Evolutionary conservation across 2,329 filamentous ascomycete genomes (phyloP).

Genomic region (Aspergillus vadensis): DNA sequence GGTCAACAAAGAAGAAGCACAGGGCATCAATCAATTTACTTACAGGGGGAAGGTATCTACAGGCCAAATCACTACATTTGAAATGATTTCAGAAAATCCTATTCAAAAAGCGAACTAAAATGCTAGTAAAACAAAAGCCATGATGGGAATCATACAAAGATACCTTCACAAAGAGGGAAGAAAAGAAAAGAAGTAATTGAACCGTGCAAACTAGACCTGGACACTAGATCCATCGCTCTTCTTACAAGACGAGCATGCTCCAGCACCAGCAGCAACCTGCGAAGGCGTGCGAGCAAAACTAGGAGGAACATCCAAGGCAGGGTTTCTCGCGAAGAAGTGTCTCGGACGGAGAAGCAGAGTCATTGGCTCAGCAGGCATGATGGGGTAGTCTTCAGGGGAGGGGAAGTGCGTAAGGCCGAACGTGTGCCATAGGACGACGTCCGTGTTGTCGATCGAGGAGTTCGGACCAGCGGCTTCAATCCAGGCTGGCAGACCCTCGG

Average conservation of each 20-base stretch:
- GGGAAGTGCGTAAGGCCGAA: constrained; percentile 92
- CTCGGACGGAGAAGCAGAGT: constrained; percentile 74
- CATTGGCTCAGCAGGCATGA: constrained; percentile 89
- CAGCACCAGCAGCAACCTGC: constrained; percentile 57
- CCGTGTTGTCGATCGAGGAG: constrained; percentile 73
- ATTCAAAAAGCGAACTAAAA: not conserved
- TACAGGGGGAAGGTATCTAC: too few relatives aligned
- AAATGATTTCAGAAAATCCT: too few relatives aligned
- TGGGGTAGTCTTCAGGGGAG: constrained; percentile 83
- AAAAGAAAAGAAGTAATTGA: not conserved
- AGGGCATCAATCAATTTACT: too few relatives aligned
- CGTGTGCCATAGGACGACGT: constrained; percentile 91
- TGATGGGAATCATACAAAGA: not conserved
- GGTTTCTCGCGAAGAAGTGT: constrained; percentile 81
- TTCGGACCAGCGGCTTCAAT: constrained; percentile 65
- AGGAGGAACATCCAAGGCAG: constrained; percentile 77
- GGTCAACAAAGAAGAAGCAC: too few relatives aligned
- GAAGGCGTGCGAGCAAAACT: constrained; percentile 73
- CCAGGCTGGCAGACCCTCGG: constrained; percentile 73
- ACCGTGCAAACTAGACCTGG: constrained; percentile 27
- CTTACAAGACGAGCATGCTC: constrained; percentile 35
- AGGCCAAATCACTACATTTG: too few relatives aligned
- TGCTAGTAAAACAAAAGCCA: not conserved
- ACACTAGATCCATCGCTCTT: constrained; percentile 45
- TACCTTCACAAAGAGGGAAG: not conserved